Evolutionary conservation across 1,284 basidiomycete species (phyloP), one percentile per base, ranked within the genome.

Genomic region (Taiwanofungus camphoratus): DNA sequence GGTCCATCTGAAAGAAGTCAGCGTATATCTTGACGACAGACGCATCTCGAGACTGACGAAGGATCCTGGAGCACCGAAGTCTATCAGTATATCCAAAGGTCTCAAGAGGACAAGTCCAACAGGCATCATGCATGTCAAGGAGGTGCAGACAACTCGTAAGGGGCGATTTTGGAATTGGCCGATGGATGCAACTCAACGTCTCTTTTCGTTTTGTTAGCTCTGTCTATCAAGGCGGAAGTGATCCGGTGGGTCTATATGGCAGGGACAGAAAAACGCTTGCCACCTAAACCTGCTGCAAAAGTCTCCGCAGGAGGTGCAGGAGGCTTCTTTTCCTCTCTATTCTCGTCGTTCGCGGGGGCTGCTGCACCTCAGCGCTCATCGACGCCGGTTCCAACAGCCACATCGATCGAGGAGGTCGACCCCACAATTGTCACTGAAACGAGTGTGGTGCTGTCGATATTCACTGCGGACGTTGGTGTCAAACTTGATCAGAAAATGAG

Each of bases 151-250:
- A 8, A 87, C 76, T 7, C 77, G 85, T 85, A 59, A 45, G 77
- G 60, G n/a, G 24, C 37, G 24, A 13, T 15, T 22, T 5, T 16
- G 30, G 15, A 27, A 36, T 39, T 6, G 23, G 27, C 22, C 24
- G 30, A 7, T 12, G 18, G 33, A 22, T 41, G 42, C 8, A 39
- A 13, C 41, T 38, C 39, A 8, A 40, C 12, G 36, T 37, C 34
- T 39, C 38, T 27, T 16, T 26, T 30, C 34, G 34, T 36, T 44
- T 5, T 21, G 40, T n/a, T 53, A 80, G 86, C 84, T 3, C 73
- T 97, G 33, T 73, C 80, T 39, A 93, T 98, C 50, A 80, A 80
- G 43, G 89, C 89, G 0, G 77, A 87, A 36, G 82, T 95, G 5
- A 82, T 92, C 71, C 79, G 83, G 52, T 88, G 86, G 73, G 82